These are phyloP conservation scores for Pichia heedii DNA, from an alignment of 805 yeast species.

Conservation along the genomic window DNA sequence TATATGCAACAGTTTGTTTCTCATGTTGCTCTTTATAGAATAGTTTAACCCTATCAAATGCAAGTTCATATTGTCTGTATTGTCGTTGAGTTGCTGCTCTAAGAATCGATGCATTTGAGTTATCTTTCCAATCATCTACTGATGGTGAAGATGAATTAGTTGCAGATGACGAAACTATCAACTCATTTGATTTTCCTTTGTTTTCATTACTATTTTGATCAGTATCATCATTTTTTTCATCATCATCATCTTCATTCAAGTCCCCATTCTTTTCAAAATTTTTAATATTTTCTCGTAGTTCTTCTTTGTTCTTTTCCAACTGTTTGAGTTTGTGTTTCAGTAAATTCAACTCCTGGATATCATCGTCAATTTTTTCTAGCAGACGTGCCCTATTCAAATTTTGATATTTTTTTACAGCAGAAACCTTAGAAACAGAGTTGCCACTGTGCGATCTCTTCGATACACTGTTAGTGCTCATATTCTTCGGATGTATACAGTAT, in stretches of 20 bases:
- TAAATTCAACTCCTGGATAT: conserved; percentile 33
- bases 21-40: conserved; percentile 63
- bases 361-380: conserved; percentile 34
- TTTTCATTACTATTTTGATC: conserved; percentile 1
- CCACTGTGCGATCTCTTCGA: too few species aligned
- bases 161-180: too few species aligned
- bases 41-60: conserved; percentile 56
- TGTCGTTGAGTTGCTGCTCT: conserved; percentile 22
- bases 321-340: conserved; percentile 19
- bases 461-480: too few species aligned
- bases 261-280: conserved; percentile 7
- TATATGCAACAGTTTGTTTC: conserved; percentile 63
- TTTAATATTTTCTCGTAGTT: conserved; percentile 1
- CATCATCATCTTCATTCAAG: not conserved
- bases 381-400: conserved; percentile 26
- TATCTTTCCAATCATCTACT: conserved; percentile 17
- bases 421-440: too few species aligned
- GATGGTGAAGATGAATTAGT: too few species aligned
- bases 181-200: too few species aligned
- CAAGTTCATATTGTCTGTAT: conserved; percentile 60
- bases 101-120: conserved; percentile 15
- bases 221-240: conserved; percentile 1
- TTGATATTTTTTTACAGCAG: conserved; percentile 14
- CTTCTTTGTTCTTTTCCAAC: conserved; percentile 1
- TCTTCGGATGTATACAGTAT: too few species aligned